phyloP scores from a whole-genome alignment of 495 filamentous ascomycete genomes.

The Penicillium parvum region DNA sequence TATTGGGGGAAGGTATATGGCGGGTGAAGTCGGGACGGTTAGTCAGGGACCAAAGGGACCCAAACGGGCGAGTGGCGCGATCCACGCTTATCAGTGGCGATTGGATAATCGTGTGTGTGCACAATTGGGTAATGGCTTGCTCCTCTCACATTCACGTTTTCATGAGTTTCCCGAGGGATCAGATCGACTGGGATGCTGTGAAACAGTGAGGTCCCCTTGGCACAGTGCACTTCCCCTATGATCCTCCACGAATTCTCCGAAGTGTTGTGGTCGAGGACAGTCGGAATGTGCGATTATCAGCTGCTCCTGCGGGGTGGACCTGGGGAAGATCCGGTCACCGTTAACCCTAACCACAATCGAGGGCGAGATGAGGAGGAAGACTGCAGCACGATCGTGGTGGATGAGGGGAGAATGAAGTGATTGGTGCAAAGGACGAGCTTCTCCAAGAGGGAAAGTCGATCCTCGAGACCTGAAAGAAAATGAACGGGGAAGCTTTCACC shows the following conservation, averaged over 20 bases:
- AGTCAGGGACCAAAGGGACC: slow-evolving; percentile 27
- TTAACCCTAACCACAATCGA: no score
- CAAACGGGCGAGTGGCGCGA: slow-evolving; percentile 11
- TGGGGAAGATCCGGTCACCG: slow-evolving; percentile 6
- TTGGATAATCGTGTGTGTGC: slow-evolving; percentile 11
- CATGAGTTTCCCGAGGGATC: background rate
- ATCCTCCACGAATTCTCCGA: background rate
- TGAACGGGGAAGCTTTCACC: slow-evolving; percentile 26
- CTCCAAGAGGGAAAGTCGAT: slow-evolving; percentile 8
- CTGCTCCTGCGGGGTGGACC: slow-evolving; percentile 1
- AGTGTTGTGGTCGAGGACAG: background rate
- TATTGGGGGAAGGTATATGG: background rate
- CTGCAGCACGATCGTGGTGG: background rate
- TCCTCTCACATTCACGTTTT: background rate
- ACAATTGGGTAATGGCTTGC: slow-evolving; percentile 12
- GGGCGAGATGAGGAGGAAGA: slow-evolving; percentile 8
- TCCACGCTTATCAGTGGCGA: slow-evolving; percentile 11
- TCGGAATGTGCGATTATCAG: slow-evolving; percentile 7
- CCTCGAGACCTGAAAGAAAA: slow-evolving; percentile 1
- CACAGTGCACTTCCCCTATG: no score
- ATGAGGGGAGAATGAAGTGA: slow-evolving; percentile 5
- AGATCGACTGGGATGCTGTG: no score
- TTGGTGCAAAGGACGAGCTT: slow-evolving; percentile 12
- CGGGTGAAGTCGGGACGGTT: slow-evolving; percentile 20
- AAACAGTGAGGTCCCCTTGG: no score